Conservation (phyloP, 345 rosid species). For the Raphanus raphanistrum region DNA sequence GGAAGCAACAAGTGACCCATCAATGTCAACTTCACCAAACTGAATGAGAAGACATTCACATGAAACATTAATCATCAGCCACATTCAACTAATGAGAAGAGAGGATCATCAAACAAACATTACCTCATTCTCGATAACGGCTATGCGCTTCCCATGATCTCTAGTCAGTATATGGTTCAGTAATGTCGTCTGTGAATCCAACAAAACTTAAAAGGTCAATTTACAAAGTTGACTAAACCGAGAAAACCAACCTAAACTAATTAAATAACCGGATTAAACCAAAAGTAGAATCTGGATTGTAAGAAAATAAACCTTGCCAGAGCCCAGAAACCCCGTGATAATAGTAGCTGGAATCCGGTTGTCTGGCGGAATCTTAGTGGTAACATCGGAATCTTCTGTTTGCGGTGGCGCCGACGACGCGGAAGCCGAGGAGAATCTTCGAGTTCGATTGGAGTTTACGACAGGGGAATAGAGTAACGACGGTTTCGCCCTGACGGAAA, state of each 20-base stretch:
- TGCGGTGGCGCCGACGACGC: slow-evolving; percentile 52
- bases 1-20: slow-evolving; percentile 92
- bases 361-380: slow-evolving; percentile 74
- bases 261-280: background rate
- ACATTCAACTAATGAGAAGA: background rate
- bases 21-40: slow-evolving; percentile 96
- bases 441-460: slow-evolving; percentile 30
- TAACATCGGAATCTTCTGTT: slow-evolving; percentile 60
- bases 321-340: slow-evolving; percentile 91
- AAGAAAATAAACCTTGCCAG: slow-evolving; percentile 55
- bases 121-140: slow-evolving; percentile 97
- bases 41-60: slow-evolving; percentile 37
- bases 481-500: slow-evolving; percentile 36
- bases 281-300: background rate
- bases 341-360: slow-evolving; percentile 92
- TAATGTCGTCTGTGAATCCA: slow-evolving; percentile 68
- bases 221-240: background rate
- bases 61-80: background rate
- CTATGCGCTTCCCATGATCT: slow-evolving; percentile 92
- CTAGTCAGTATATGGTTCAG: slow-evolving; percentile 93
- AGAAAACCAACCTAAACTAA: background rate
- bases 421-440: slow-evolving; percentile 59
- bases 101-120: slow-evolving; percentile 29
- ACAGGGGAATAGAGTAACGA: slow-evolving; percentile 33
- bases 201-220: background rate